Evolutionary conservation across 495 filamentous ascomycete species (phyloP).

Genomic region (Aspergillus mulundensis): DNA sequence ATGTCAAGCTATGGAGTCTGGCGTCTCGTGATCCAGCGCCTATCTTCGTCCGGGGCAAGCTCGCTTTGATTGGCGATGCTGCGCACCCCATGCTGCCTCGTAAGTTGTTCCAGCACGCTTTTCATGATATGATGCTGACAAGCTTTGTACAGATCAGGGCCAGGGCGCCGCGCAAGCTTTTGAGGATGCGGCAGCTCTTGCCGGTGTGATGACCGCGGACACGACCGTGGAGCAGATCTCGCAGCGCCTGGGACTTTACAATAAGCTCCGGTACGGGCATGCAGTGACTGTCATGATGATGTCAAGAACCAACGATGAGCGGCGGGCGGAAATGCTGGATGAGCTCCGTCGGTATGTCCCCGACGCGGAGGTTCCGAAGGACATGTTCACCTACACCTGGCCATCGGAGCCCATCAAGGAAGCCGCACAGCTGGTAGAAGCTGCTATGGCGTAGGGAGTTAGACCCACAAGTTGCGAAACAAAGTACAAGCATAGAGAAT

Average conservation of each 20-base stretch:
- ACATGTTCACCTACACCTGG: slow-evolving; percentile 21
- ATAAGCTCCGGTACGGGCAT: slow-evolving; percentile 19
- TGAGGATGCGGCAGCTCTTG: slow-evolving; percentile 44
- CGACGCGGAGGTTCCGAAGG: slow-evolving; percentile 12
- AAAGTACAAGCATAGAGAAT: not conserved
- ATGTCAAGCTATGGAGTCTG: slow-evolving; percentile 48
- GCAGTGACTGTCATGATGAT: slow-evolving; percentile 26
- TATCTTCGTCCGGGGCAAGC: slow-evolving; percentile 36
- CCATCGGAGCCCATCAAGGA: slow-evolving; percentile 14
- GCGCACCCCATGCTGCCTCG: slow-evolving; percentile 38
- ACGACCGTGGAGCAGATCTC: slow-evolving; percentile 16
- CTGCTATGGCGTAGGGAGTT: not conserved
- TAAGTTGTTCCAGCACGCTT: slow-evolving; percentile 10
- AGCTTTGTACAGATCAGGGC: slow-evolving; percentile 32
- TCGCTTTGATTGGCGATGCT: slow-evolving; percentile 46
- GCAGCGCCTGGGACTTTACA: slow-evolving; percentile 17
- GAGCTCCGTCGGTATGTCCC: slow-evolving; percentile 20
- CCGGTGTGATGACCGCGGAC: slow-evolving; percentile 21
- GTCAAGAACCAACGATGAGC: slow-evolving; percentile 15
- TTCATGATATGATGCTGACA: not conserved
- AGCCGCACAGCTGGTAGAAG: not conserved
- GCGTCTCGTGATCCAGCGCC: slow-evolving; percentile 34
- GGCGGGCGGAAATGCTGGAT: slow-evolving; percentile 17
- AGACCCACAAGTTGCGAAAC: too few relatives aligned
- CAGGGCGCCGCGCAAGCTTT: slow-evolving; percentile 46